Evolutionary conservation across 2,329 filamentous ascomycete genomes (phyloP).

Genomic region (Pseudocercospora fijiensis): DNA sequence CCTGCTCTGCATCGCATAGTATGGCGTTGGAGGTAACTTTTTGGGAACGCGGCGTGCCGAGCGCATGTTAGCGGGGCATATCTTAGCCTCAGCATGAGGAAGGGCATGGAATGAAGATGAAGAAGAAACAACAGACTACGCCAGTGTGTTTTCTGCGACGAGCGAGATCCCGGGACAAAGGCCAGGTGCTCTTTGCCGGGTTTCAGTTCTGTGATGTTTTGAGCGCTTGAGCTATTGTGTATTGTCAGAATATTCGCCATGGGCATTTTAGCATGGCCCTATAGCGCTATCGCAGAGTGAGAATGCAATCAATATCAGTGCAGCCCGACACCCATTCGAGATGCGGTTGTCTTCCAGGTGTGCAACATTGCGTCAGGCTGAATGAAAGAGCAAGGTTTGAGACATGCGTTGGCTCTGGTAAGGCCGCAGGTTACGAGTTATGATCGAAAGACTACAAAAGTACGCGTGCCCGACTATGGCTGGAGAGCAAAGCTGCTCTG

Average conservation of each 20-base stretch:
- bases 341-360: background rate
- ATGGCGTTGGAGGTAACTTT: conserved; percentile 16
- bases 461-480: too few species aligned
- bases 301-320: background rate
- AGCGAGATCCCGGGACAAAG: background rate
- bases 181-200: conserved; percentile 7
- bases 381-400: background rate
- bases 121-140: conserved; percentile 8
- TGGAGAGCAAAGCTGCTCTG: too few species aligned
- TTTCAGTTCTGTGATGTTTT: background rate
- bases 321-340: background rate
- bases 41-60: conserved; percentile 5
- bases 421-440: background rate
- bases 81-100: conserved; percentile 1
- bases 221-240: conserved; percentile 6
- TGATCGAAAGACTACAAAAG: background rate
- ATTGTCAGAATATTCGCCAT: conserved; percentile 3
- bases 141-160: conserved; percentile 2
- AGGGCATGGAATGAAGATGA: background rate
- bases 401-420: background rate
- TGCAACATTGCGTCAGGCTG: background rate
- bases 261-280: conserved; percentile 1
- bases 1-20: conserved; percentile 18
- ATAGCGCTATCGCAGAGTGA: background rate
- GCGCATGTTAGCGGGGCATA: conserved; percentile 1